Conservation (phyloP, 495 filamentous ascomycete genomes). For the Baudoinia panamericana region DNA sequence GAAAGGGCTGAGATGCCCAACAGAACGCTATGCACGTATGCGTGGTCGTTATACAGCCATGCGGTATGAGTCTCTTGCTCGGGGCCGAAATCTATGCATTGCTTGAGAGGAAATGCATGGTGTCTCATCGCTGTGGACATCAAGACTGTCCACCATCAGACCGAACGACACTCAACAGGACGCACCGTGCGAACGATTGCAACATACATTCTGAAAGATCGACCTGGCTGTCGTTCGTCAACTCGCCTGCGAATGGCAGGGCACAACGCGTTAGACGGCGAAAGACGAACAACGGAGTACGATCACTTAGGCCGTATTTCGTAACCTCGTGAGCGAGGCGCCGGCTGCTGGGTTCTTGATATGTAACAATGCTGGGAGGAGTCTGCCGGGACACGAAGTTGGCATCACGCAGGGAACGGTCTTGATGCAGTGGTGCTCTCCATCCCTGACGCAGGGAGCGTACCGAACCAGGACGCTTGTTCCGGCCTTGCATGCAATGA, state of each 20-base stretch:
- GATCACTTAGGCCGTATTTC: no score
- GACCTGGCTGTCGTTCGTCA: neutral
- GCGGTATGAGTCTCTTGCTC: neutral
- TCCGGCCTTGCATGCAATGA: neutral
- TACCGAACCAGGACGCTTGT: slow-evolving; percentile 1
- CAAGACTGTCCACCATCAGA: neutral
- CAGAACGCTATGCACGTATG: neutral
- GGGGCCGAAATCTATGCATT: neutral
- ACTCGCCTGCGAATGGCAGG: neutral
- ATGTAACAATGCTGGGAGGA: neutral
- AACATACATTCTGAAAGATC: neutral
- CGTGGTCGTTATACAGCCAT: neutral
- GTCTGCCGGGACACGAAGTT: no score
- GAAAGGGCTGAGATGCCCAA: neutral
- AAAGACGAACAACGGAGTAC: no score
- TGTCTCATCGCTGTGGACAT: neutral
- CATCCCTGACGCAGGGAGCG: neutral
- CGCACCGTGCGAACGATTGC: neutral
- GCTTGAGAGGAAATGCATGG: neutral
- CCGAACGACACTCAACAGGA: neutral
- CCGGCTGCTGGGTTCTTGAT: no score
- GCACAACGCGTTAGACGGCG: no score
- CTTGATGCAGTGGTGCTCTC: no score
- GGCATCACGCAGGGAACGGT: no score
- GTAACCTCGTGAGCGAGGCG: no score